A percentile compares a stretch with the other conserved stretches of the same genome.
These are phyloP conservation scores for Carallia pectinifolia DNA, from an alignment of 345 rosid genomes.

Conservation along the genomic window DNA sequence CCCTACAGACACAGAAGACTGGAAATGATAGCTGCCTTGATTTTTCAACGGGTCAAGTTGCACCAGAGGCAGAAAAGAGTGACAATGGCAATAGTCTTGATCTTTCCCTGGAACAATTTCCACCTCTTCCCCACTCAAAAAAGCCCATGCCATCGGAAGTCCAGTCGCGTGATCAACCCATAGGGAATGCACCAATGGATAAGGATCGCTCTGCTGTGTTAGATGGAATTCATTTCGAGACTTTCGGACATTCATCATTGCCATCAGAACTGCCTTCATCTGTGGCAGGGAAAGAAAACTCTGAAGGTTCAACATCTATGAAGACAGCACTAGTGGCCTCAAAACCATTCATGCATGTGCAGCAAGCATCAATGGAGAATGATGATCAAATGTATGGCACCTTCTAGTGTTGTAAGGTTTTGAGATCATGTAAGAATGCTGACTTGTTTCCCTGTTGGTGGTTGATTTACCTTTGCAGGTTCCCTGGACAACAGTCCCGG, in stretches of 20 bases:
- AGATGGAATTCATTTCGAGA: conserved; percentile 21
- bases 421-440: background rate
- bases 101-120: conserved; percentile 44
- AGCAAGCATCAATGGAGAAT: background rate
- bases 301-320: conserved; percentile 24
- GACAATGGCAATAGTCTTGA: conserved; percentile 4
- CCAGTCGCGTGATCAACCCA: conserved; percentile 18
- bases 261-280: conserved; percentile 15
- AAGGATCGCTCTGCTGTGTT: conserved; percentile 9
- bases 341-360: too few relatives aligned
- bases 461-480: conserved; percentile 22
- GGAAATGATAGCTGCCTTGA: conserved; percentile 23
- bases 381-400: conserved; percentile 25
- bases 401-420: background rate
- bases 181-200: background rate
- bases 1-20: conserved; percentile 10
- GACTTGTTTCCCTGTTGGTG: too few relatives aligned
- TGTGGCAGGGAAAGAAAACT: conserved; percentile 13
- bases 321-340: conserved; percentile 11
- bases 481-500: conserved; percentile 12
- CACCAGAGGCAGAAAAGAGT: conserved; percentile 4
- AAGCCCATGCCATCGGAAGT: conserved; percentile 26
- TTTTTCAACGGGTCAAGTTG: conserved; percentile 7
- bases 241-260: conserved; percentile 11
- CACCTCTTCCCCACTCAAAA: conserved; percentile 35